Conservation (phyloP, 2,329 filamentous ascomycete species). For the Thielaviopsis populi region DNA sequence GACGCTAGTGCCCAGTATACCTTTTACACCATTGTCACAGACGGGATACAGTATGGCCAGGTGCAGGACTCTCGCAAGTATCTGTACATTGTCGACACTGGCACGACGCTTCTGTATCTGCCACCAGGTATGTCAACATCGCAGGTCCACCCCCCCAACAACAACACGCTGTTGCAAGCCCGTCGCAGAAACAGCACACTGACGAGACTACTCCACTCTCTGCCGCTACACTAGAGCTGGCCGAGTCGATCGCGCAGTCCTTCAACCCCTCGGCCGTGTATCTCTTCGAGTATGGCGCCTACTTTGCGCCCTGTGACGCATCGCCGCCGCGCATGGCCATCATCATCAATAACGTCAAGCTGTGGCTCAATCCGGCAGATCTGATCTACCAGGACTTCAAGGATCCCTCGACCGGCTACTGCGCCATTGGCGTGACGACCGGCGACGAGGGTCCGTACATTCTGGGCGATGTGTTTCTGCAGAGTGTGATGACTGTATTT, state of each 20-base stretch:
- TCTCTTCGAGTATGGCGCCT: slow-evolving; percentile 32
- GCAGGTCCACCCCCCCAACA: neutral
- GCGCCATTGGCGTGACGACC: slow-evolving; percentile 32
- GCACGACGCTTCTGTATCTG: slow-evolving; percentile 36
- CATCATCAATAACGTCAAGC: slow-evolving; percentile 29
- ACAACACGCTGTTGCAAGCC: too few species aligned
- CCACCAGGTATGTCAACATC: slow-evolving; percentile 29
- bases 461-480: slow-evolving; percentile 35
- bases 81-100: slow-evolving; percentile 38
- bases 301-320: slow-evolving; percentile 36
- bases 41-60: slow-evolving; percentile 32
- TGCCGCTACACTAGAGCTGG: slow-evolving; percentile 26
- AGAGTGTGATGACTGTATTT: slow-evolving; percentile 36
- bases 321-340: slow-evolving; percentile 32
- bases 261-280: slow-evolving; percentile 35
- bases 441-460: slow-evolving; percentile 34
- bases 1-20: slow-evolving; percentile 27
- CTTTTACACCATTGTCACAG: slow-evolving; percentile 38
- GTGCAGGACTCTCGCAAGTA: slow-evolving; percentile 30
- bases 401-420: slow-evolving; percentile 33
- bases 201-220: neutral
- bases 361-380: slow-evolving; percentile 34
- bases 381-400: slow-evolving; percentile 31
- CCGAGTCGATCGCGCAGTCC: slow-evolving; percentile 31
- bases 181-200: neutral